Base-by-base conservation (phyloP, 441 rosid genomes). In the Populus hybrid region DNA sequence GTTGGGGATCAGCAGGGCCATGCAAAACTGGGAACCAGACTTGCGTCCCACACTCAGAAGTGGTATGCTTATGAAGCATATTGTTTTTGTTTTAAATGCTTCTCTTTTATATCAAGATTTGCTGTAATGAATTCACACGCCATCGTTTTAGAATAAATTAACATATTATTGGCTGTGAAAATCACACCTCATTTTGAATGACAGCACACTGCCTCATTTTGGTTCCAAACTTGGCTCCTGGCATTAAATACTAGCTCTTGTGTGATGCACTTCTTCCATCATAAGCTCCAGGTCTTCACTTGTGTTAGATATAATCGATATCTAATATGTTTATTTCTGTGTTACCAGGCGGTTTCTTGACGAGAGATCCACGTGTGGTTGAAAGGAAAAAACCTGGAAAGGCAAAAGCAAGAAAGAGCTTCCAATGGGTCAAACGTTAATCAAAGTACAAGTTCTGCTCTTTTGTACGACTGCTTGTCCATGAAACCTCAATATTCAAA, bases 381-480 rank as follows among this genome's bases (percentile, higher is more conserved):
- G 99, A 95, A 88, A 92, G 99, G 88, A 95, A 95, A 80, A 94
- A 95, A 82, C 98, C 98, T 6, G 99, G 98, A 72, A 93, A 89
- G 82, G 97, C 98, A 2, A 95, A 94, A 85, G 99, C 99, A 67
- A 95, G 97, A 82, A 94, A 95, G 90, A 92, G 99, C 87, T 95
- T 89, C 86, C 97, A 92, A 83, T 94, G 97, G 98, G 95, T 89
- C 84, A 90, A 95, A 83, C 98, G 98, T 83, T 94, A 87, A 88
- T 78, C 82, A 71, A 32, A 26, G 64, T 57, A 9, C 72, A 64
- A 38, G 72, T 26, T 78, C 61, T 68, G 21, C 36, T 23, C 28
- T 38, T 26, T 35, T 75, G 32, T 5, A 66, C 72, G 35, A 57
- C 57, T 21, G 63, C 46, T 57, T 57, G 61, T 57, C 74, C 63